phyloP scores from a whole-genome alignment of 371 early-diverging fungal species.

The Mortierella sp. region DNA sequence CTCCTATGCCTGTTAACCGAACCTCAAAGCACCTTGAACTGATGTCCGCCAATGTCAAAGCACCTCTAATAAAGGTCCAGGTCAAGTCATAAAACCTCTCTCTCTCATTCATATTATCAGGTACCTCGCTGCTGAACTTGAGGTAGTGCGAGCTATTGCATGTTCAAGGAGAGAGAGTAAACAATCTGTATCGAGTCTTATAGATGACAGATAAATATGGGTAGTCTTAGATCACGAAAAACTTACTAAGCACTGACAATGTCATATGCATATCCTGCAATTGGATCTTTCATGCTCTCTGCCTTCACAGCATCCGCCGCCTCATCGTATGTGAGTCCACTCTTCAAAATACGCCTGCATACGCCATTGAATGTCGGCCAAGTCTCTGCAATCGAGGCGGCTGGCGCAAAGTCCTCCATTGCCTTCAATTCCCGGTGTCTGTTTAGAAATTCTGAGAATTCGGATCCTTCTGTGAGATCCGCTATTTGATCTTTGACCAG shows the following conservation, averaged over 20 bases:
- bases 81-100: constrained; percentile 19
- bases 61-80: constrained; percentile 26
- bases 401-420: not conserved
- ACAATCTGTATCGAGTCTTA: not conserved
- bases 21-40: constrained; percentile 13
- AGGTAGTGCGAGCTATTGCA: constrained; percentile 14
- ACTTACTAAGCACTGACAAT: too few species aligned
- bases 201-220: too few species aligned
- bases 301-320: too few species aligned
- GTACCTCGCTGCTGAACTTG: constrained; percentile 2
- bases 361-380: not conserved
- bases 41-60: constrained; percentile 17
- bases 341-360: too few species aligned
- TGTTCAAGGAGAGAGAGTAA: not conserved
- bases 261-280: too few species aligned
- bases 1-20: constrained; percentile 4
- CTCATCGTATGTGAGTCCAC: too few species aligned
- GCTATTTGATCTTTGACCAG: not conserved
- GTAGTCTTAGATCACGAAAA: too few species aligned
- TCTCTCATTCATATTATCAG: constrained; percentile 12
- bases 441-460: not conserved
- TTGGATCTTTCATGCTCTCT: too few species aligned
- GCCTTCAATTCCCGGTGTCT: not conserved
- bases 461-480: not conserved
- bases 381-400: not conserved